Evolutionary conservation across 257 asterid species (phyloP).

Genomic region (Forsythia suspensa): DNA sequence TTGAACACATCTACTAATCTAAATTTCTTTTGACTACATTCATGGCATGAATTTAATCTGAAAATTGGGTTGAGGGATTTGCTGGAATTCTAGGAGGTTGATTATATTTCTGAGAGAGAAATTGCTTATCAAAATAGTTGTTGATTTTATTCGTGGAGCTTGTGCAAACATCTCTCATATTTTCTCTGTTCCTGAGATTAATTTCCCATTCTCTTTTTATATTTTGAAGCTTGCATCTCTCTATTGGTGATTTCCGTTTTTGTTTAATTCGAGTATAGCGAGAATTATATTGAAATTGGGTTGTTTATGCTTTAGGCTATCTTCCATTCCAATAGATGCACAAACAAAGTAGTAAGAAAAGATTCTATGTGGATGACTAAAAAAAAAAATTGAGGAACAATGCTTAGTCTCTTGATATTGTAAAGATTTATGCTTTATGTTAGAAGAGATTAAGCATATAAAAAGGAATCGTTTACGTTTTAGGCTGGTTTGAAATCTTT

Average conservation of each 20-base stretch:
- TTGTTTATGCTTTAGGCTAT: not conserved
- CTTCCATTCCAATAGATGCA: not conserved
- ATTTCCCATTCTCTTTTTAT: too few relatives aligned
- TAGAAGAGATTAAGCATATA: not conserved
- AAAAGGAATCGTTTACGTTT: not conserved
- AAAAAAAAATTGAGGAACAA: too few relatives aligned
- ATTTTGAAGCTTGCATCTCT: too few relatives aligned
- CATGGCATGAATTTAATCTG: not conserved
- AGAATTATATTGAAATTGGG: not conserved
- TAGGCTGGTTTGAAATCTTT: not conserved
- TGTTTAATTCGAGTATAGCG: too few relatives aligned
- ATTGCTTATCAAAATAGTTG: too few relatives aligned
- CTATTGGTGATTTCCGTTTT: too few relatives aligned
- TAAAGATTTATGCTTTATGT: not conserved
- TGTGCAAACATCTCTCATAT: too few relatives aligned
- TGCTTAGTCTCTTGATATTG: not conserved
- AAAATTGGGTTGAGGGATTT: not conserved
- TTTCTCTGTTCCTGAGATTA: too few relatives aligned
- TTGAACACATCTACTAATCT: too few relatives aligned
- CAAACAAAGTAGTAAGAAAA: not conserved
- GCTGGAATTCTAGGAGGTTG: too few relatives aligned
- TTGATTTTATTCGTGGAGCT: too few relatives aligned
- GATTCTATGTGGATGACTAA: not conserved
- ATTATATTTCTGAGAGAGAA: too few relatives aligned
- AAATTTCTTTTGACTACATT: not conserved